These are phyloP conservation scores for Anthoceros angustus DNA, from an alignment of 225 moss, liverwort and hornwort genomes.

Conservation along the genomic window DNA sequence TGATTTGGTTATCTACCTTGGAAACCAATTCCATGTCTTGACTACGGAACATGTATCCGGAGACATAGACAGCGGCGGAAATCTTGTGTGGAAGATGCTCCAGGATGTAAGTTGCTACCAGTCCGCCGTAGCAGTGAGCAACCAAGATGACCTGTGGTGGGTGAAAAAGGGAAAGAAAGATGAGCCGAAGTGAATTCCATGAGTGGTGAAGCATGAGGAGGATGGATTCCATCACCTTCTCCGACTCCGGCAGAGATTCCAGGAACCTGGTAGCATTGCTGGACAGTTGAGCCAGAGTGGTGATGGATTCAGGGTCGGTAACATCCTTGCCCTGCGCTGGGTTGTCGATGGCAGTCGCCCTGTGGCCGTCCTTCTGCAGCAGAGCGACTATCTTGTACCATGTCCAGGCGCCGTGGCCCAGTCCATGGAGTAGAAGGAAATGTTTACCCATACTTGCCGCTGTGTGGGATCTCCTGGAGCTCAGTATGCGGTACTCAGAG, in stretches of 20 bases:
- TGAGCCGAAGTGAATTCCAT: background rate
- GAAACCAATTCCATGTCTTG: background rate
- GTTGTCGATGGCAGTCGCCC: constrained; percentile 10
- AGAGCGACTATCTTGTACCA: constrained; percentile 3
- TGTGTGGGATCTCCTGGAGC: no score
- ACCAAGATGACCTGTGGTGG: constrained; percentile 1
- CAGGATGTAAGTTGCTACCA: background rate
- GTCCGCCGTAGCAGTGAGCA: background rate
- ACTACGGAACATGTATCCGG: background rate
- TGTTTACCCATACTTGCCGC: background rate
- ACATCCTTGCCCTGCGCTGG: background rate
- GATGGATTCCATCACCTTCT: background rate
- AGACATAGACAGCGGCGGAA: background rate
- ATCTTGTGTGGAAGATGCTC: background rate
- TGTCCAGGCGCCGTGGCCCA: constrained; percentile 11
- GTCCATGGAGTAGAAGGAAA: constrained; percentile 11
- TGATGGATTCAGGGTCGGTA: constrained; percentile 9
- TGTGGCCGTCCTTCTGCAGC: constrained; percentile 8
- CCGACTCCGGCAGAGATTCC: background rate
- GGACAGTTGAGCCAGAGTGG: constrained; percentile 7
- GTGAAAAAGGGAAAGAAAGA: background rate
- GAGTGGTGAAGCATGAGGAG: background rate
- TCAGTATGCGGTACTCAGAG: no score
- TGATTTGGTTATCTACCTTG: background rate
- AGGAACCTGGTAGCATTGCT: background rate